These are phyloP conservation scores for Penicillium frequentans DNA, from an alignment of 2,329 filamentous ascomycete genomes.

Conservation along the genomic window DNA sequence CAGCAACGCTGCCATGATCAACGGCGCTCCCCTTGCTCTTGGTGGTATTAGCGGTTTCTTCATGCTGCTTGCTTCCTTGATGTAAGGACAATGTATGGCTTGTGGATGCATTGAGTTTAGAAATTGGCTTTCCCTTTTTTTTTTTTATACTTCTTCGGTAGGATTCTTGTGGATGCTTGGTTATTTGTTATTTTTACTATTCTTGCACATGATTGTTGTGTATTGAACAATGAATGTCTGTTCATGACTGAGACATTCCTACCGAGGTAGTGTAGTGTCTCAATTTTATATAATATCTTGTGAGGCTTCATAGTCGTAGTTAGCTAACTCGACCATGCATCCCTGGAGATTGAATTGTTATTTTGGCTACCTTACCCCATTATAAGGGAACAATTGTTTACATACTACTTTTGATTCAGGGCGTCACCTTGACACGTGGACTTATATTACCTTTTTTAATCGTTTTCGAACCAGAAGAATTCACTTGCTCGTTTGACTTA, in stretches of 20 bases:
- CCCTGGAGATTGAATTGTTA: no score
- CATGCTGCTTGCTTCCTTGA: conserved; percentile 27
- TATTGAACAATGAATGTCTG: neutral
- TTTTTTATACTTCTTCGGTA: neutral
- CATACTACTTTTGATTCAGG: no score
- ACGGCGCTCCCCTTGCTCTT: conserved; percentile 21
- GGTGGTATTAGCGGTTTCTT: conserved; percentile 29
- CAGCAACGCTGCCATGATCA: conserved; percentile 22
- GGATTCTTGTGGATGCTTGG: conserved; percentile 2
- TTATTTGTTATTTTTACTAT: neutral
- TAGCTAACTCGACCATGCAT: no score
- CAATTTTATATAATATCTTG: neutral
- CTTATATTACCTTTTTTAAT: no score
- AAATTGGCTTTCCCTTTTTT: neutral
- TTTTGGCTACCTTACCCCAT: no score
- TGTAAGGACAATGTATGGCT: conserved; percentile 16
- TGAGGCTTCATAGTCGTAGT: neutral
- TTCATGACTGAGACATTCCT: neutral
- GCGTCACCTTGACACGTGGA: no score
- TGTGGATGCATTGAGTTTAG: neutral
- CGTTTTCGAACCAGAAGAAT: no score
- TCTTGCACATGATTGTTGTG: conserved; percentile 1
- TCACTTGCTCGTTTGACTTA: no score
- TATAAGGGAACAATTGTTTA: no score
- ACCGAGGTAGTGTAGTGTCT: neutral